Evolutionary conservation across 2,329 filamentous ascomycete genomes (phyloP), one percentile per base, ranked within the genome.

Genomic region (Aspergillus sojae): DNA sequence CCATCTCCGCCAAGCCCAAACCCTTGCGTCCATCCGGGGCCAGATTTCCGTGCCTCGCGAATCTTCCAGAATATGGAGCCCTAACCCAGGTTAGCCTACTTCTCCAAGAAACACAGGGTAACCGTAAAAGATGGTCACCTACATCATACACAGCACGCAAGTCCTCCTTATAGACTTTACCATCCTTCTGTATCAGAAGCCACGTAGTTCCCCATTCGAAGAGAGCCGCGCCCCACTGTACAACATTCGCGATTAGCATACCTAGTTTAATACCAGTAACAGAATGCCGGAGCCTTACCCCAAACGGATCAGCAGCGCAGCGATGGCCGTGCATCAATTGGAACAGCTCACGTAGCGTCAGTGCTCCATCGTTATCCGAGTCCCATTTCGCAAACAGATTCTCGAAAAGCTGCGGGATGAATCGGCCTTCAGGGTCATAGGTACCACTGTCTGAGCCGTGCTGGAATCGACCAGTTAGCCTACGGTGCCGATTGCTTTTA

Each of bases 311-410:
- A 21, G 45, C 45, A 46, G 45, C 45, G 5, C 45, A 46, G 45
- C 21, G 45, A 12, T 46, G 45, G 11, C 45, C 45, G 16, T 46
- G 45, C 21, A 46, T 46, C 45, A 46, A 9, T 10, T 46, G 9
- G 11, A 46, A 46, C n/a, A 46, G 21, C 45, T 46, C 45, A 12
- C 21, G 21, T 14, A 26, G 3, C 45, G 45, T 48, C 23, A 48
- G 16, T 4, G 21, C 23, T 6, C 45, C 45, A 48, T 48, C 45
- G 1, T 50, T n/a, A 23, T 74, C 66, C 46, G 72, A 43, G 61
- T 79, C 78, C 67, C 82, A 84, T 66, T 83, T 83, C 1, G 74
- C 66, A 63, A 84, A 84, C 32, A 84, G 72, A 45, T 84, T 80
- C 70, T 84, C 82, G 60, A 83, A 83, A 16, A 76, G 72, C 70